These are phyloP conservation scores for Coemansia sp. DNA, from an alignment of 192 early-diverging fungal species.

Conservation along the genomic window DNA sequence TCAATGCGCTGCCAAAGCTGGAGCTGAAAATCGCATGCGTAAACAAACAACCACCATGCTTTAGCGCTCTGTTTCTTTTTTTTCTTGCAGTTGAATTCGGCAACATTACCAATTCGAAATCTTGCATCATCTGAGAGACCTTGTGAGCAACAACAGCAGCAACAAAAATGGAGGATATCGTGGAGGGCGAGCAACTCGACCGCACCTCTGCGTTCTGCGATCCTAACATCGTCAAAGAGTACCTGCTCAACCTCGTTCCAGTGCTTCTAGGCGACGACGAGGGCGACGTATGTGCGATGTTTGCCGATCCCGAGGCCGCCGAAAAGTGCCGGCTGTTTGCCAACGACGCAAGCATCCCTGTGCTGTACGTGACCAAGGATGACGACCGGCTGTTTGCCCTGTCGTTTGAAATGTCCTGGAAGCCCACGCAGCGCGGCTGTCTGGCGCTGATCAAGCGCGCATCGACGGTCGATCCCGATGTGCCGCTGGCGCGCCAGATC, in stretches of 20 bases:
- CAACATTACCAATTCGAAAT: neutral
- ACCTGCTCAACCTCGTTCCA: constrained; percentile 67
- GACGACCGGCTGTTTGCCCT: constrained; percentile 51
- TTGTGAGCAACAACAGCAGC: too few species aligned
- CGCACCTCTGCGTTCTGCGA: constrained; percentile 48
- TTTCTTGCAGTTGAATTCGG: too few species aligned
- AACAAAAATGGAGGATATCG: constrained; percentile 35
- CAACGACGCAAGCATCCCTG: constrained; percentile 65
- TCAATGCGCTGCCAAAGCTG: too few species aligned
- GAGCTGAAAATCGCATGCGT: too few species aligned
- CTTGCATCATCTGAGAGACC: constrained; percentile 1
- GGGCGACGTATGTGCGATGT: neutral
- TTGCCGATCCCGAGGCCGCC: constrained; percentile 58
- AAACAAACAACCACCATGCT: too few species aligned
- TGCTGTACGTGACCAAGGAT: constrained; percentile 61
- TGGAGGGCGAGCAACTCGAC: neutral
- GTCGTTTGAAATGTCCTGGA: constrained; percentile 71
- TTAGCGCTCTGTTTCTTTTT: too few species aligned
- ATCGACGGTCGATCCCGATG: constrained; percentile 64
- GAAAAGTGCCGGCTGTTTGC: constrained; percentile 75
- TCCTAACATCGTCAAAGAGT: constrained; percentile 60
- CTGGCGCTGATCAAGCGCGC: constrained; percentile 75
- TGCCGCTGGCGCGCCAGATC: constrained; percentile 73
- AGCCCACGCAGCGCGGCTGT: constrained; percentile 67
- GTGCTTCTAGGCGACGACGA: constrained; percentile 57